These are phyloP conservation scores for Allium fistulosum DNA, from an alignment of 106 monocot species.

Conservation along the genomic window DNA sequence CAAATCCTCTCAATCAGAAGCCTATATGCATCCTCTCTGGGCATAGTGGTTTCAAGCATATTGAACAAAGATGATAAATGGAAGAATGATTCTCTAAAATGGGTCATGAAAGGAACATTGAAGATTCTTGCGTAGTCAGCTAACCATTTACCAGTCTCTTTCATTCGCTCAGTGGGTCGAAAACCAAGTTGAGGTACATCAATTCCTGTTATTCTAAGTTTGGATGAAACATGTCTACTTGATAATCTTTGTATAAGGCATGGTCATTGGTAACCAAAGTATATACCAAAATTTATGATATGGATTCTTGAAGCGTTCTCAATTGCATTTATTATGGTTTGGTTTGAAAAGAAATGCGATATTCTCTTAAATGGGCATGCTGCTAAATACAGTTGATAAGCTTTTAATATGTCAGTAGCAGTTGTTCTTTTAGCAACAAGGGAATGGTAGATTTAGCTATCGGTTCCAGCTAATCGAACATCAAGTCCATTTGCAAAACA, in stretches of 20 bases:
- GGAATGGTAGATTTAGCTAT: too few relatives aligned
- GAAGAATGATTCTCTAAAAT: conserved; percentile 73
- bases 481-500: too few relatives aligned
- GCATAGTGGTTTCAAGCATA: conserved; percentile 68
- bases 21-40: conserved; percentile 62
- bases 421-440: too few relatives aligned
- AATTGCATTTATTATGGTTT: too few relatives aligned
- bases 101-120: conserved; percentile 80
- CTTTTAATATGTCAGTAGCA: too few relatives aligned
- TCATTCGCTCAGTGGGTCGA: conserved; percentile 59
- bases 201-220: conserved; percentile 76
- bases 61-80: conserved; percentile 76
- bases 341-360: too few relatives aligned
- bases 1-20: conserved; percentile 55
- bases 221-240: conserved; percentile 34
- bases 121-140: too few relatives aligned
- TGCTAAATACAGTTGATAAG: too few relatives aligned
- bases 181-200: conserved; percentile 84
- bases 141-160: conserved; percentile 63
- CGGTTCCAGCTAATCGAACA: too few relatives aligned
- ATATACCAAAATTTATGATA: conserved; percentile 79
- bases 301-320: conserved; percentile 56
- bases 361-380: too few relatives aligned
- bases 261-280: conserved; percentile 87
- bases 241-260: conserved; percentile 63